Conservation (phyloP, 2,329 filamentous ascomycete genomes). For the Diaporthe sp. region DNA sequence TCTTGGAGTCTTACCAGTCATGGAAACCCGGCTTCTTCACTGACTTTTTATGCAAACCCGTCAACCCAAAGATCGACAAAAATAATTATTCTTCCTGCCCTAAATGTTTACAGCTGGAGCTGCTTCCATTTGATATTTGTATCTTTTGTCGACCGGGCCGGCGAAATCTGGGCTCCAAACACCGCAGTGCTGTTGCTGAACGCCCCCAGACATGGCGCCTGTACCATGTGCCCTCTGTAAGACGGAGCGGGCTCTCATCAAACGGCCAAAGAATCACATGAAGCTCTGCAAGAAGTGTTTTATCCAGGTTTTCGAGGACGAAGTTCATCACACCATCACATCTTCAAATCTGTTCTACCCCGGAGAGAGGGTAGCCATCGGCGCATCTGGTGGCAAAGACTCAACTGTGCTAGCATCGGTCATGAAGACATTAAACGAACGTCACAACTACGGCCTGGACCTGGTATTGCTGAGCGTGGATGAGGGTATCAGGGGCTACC, state of each 20-base stretch:
- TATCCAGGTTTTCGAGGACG: conserved; percentile 87
- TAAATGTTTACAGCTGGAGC: neutral
- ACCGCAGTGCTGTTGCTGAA: neutral
- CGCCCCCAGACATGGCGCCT: conserved; percentile 76
- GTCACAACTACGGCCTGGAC: conserved; percentile 87
- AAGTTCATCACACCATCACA: conserved; percentile 93
- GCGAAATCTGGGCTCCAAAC: neutral
- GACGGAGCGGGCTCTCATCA: conserved; percentile 84
- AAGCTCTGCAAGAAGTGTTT: conserved; percentile 95
- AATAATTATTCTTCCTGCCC: neutral
- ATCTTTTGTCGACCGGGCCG: neutral
- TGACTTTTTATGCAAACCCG: neutral
- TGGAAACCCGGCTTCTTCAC: neutral
- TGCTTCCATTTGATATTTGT: no score
- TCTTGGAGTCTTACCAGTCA: neutral
- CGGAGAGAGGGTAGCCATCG: conserved; percentile 92
- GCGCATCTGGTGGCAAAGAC: conserved; percentile 96
- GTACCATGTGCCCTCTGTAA: conserved; percentile 82
- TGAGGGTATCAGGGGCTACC: conserved; percentile 96
- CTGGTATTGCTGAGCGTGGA: conserved; percentile 92
- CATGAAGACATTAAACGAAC: conserved; percentile 92
- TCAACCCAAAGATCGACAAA: neutral
- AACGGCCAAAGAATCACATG: conserved; percentile 93
- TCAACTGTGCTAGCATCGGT: conserved; percentile 96
- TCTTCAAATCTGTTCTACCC: conserved; percentile 84